Percentiles rank a stretch among this genome's conserved stretches.
These are phyloP conservation scores for Phytophthora melonis DNA, from an alignment of 352 stramenopile species.

Conservation along the genomic window DNA sequence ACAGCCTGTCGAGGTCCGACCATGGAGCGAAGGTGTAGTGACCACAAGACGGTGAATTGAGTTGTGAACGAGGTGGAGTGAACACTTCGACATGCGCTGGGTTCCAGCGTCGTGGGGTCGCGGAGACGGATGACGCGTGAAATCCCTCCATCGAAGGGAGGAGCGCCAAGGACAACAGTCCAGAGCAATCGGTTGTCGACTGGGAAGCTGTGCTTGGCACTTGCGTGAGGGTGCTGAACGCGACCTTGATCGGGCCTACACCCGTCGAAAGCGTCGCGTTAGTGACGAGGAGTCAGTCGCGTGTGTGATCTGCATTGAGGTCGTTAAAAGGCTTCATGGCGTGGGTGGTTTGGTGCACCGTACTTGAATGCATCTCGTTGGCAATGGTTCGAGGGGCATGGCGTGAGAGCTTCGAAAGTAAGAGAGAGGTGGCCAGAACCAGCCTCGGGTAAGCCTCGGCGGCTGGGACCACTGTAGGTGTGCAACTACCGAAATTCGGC, in stretches of 20 bases:
- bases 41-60: constrained; percentile 13
- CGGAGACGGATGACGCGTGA: constrained; percentile 20
- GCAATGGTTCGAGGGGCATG: not conserved
- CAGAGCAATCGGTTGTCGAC: constrained; percentile 16
- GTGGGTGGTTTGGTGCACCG: not conserved
- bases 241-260: not conserved
- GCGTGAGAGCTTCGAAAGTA: not conserved
- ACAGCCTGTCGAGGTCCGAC: constrained; percentile 12
- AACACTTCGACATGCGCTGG: not conserved
- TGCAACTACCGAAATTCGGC: not conserved
- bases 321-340: not conserved
- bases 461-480: not conserved
- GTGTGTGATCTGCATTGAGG: not conserved
- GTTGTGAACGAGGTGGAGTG: constrained; percentile 6
- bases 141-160: constrained; percentile 3
- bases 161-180: constrained; percentile 27
- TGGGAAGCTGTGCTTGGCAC: constrained; percentile 6
- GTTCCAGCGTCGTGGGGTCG: constrained; percentile 10
- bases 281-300: not conserved
- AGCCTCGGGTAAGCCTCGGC: not conserved
- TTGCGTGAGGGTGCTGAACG: not conserved
- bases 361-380: not conserved
- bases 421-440: too few species aligned
- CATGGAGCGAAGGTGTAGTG: not conserved
- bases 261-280: not conserved